Percentiles rank a stretch among this genome's conserved stretches.
These are phyloP conservation scores for Acacia confusa DNA, from an alignment of 306 rosid species.

Conservation along the genomic window DNA sequence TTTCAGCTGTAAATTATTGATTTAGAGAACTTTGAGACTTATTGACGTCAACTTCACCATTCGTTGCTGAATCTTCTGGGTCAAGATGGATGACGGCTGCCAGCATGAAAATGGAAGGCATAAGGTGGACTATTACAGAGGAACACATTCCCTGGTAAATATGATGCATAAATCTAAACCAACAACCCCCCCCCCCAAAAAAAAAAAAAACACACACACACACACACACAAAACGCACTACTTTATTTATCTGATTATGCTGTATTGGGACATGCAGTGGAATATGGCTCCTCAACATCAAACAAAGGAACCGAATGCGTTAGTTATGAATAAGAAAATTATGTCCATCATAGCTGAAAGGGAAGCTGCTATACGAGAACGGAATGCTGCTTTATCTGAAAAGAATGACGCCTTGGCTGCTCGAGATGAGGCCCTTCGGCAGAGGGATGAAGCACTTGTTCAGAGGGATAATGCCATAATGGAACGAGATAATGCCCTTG, in stretches of 20 bases:
- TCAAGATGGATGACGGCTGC: constrained; percentile 73
- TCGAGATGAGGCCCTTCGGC: constrained; percentile 78
- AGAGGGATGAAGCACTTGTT: constrained; percentile 80
- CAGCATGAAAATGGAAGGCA: constrained; percentile 79
- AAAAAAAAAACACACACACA: too few species aligned
- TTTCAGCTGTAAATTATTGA: constrained; percentile 34
- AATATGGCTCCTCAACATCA: constrained; percentile 72
- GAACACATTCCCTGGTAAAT: constrained; percentile 60
- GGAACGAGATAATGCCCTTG: constrained; percentile 92
- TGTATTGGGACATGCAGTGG: constrained; percentile 67
- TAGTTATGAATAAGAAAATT: constrained; percentile 93
- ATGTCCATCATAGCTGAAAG: constrained; percentile 91
- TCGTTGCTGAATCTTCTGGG: constrained; percentile 36
- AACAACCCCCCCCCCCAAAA: not conserved
- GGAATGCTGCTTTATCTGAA: constrained; percentile 79
- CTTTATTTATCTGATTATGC: constrained; percentile 36
- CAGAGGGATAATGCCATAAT: constrained; percentile 80
- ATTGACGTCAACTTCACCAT: constrained; percentile 32
- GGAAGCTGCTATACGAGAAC: constrained; percentile 78
- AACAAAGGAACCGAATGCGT: constrained; percentile 86
- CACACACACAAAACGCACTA: not conserved
- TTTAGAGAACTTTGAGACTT: constrained; percentile 28
- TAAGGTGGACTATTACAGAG: constrained; percentile 75
- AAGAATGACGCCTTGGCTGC: constrained; percentile 89
- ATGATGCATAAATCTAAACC: constrained; percentile 20